phyloP scores from a whole-genome alignment of 2,329 filamentous ascomycete genomes.

The Alternaria brassicae region DNA sequence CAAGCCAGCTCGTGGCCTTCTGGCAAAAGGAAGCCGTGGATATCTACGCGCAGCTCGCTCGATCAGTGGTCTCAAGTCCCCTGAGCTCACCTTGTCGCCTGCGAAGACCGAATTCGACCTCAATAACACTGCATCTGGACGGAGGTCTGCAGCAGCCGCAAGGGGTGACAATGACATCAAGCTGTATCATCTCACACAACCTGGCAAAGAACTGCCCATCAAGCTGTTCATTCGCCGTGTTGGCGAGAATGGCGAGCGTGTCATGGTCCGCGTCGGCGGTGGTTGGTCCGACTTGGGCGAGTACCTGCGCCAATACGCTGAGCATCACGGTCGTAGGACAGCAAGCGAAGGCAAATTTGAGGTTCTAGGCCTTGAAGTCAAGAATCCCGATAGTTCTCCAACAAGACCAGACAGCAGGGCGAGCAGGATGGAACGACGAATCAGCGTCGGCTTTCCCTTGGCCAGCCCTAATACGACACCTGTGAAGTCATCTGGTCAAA shows the following conservation, averaged over 20 bases:
- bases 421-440: slow-evolving; percentile 35
- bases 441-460: slow-evolving; percentile 29
- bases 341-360: slow-evolving; percentile 64
- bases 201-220: slow-evolving; percentile 84
- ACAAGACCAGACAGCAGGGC: slow-evolving; percentile 39
- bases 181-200: slow-evolving; percentile 87
- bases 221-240: slow-evolving; percentile 94
- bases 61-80: slow-evolving; percentile 42
- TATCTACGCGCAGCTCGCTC: slow-evolving; percentile 45
- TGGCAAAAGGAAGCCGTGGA: slow-evolving; percentile 38
- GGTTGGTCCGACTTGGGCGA: slow-evolving; percentile 98
- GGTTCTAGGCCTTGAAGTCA: slow-evolving; percentile 57
- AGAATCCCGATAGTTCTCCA: slow-evolving; percentile 34
- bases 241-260: slow-evolving; percentile 85
- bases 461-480: slow-evolving; percentile 41
- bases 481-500: slow-evolving; percentile 25
- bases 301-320: slow-evolving; percentile 91
- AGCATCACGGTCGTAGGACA: slow-evolving; percentile 82
- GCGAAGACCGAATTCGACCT: slow-evolving; percentile 45
- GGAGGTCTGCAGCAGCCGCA: slow-evolving; percentile 37
- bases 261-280: slow-evolving; percentile 97
- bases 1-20: slow-evolving; percentile 37
- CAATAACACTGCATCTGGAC: slow-evolving; percentile 32
- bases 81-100: slow-evolving; percentile 49
- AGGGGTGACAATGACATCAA: slow-evolving; percentile 71